Evolutionary conservation across 495 filamentous ascomycete genomes (phyloP).

Genomic region (Lasiosphaeria miniovina): DNA sequence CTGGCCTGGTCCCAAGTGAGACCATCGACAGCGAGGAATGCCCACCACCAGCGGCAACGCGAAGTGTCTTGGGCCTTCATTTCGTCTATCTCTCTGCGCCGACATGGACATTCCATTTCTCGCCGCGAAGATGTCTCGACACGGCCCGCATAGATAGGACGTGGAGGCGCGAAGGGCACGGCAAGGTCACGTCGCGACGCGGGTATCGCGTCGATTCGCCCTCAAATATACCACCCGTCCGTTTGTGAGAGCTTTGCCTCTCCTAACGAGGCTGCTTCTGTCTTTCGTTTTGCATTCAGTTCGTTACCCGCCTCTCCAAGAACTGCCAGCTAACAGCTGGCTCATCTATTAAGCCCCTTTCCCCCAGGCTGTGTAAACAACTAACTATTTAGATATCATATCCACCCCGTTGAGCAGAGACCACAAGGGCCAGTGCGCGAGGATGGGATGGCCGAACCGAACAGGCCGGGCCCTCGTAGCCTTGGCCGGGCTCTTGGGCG

Average conservation of each 20-base stretch:
- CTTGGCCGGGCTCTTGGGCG: constrained; percentile 22
- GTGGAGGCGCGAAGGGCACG: background rate
- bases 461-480: constrained; percentile 26
- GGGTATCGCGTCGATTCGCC: background rate
- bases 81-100: background rate
- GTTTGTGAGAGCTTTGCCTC: background rate
- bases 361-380: background rate
- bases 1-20: constrained; percentile 10
- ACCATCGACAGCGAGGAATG: constrained; percentile 3
- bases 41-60: background rate
- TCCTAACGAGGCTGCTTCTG: background rate
- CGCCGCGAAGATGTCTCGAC: constrained; percentile 3
- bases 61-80: constrained; percentile 10
- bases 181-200: background rate
- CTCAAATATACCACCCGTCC: constrained; percentile 5
- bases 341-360: background rate
- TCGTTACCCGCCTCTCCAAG: background rate
- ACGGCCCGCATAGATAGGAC: background rate
- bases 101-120: constrained; percentile 4
- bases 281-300: constrained; percentile 7
- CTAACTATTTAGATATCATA: background rate
- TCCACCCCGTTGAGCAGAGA: background rate
- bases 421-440: constrained; percentile 4
- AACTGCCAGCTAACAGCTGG: background rate
- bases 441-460: constrained; percentile 24